Conservation (phyloP, 164 flowering plant genomes). For the Magnolia kwangsiensis region DNA sequence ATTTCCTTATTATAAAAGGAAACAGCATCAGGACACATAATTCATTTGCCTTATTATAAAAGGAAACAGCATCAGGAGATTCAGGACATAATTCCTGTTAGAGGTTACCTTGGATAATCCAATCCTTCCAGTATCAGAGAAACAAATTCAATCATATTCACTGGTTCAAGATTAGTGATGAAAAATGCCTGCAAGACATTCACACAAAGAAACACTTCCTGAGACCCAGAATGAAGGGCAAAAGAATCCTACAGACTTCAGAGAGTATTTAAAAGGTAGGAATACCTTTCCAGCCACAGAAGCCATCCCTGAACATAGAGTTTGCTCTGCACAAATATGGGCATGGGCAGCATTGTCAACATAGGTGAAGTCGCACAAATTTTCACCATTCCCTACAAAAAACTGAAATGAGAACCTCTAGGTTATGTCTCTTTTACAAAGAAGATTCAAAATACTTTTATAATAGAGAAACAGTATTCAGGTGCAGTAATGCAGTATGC, state of each 20-base stretch:
- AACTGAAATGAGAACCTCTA: constrained; percentile 56
- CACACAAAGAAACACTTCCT: background rate
- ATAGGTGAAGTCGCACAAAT: constrained; percentile 72
- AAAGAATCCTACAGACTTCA: background rate
- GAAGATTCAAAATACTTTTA: background rate
- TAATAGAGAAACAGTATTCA: background rate
- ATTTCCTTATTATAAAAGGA: too few species aligned
- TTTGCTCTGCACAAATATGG: constrained; percentile 74
- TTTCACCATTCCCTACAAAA: constrained; percentile 73
- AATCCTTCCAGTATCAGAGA: constrained; percentile 57
- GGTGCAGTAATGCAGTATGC: background rate
- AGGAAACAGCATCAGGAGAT: too few species aligned
- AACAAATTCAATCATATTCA: constrained; percentile 65
- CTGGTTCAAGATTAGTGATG: constrained; percentile 71
- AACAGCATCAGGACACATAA: too few species aligned
- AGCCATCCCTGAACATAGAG: constrained; percentile 44
- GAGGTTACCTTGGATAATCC: constrained; percentile 66
- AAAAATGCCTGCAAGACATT: constrained; percentile 63
- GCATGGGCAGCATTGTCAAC: constrained; percentile 81
- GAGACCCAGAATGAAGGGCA: background rate
- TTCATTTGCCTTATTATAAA: too few species aligned
- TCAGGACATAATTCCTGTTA: background rate
- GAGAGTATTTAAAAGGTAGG: background rate
- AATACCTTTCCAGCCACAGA: constrained; percentile 84
- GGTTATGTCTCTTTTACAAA: constrained; percentile 18